Evolutionary conservation across 371 early-diverging fungal genomes (phyloP).

Genomic region (Amoeboradix gromovi): DNA sequence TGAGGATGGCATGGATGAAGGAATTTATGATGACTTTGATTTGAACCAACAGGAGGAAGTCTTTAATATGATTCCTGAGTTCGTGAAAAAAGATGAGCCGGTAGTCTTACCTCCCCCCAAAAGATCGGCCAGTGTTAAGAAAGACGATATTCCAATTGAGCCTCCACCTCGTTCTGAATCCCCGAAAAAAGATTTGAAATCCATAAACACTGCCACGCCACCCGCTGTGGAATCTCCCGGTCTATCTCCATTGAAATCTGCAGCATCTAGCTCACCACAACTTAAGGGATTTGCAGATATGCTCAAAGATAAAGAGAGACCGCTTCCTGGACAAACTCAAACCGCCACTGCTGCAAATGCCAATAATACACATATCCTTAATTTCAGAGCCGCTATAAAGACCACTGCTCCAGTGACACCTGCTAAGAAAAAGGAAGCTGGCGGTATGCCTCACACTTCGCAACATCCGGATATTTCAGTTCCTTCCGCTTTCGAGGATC

Average conservation of each 20-base stretch:
- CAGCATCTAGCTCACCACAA: neutral
- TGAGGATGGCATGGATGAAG: slow-evolving; percentile 67
- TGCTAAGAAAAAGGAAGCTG: neutral
- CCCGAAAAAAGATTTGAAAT: neutral
- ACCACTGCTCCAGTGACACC: neutral
- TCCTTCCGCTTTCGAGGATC: neutral
- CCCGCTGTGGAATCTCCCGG: neutral
- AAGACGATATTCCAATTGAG: neutral
- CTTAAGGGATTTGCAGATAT: neutral
- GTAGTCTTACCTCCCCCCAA: neutral
- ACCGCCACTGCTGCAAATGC: neutral
- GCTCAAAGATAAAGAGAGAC: neutral
- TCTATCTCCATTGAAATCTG: neutral
- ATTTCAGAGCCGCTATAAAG: neutral
- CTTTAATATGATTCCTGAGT: slow-evolving; percentile 9
- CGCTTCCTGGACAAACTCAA: neutral
- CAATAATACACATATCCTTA: neutral
- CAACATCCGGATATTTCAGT: neutral
- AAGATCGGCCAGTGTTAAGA: neutral
- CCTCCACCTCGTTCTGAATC: neutral
- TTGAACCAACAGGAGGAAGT: slow-evolving; percentile 50
- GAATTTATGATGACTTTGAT: slow-evolving; percentile 64
- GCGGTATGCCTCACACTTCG: too few relatives aligned
- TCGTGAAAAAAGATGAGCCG: neutral
- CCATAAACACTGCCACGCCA: neutral